Evolutionary conservation across 2,329 filamentous ascomycete species (phyloP).

Genomic region (Chaetomiaceae sp.): DNA sequence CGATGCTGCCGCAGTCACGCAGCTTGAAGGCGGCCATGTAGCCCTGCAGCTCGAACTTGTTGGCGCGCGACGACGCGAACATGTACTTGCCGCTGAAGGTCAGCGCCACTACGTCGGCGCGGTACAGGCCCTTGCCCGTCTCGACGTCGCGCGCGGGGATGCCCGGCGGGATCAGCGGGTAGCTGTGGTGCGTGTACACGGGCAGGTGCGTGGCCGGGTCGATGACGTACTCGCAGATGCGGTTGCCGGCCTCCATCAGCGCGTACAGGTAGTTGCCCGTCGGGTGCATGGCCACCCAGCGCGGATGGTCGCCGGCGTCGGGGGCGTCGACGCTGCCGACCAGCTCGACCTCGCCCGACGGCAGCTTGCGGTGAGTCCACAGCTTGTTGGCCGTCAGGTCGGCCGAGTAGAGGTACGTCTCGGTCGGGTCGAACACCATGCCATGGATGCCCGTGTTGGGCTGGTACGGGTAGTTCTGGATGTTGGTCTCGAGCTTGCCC

Average conservation of each 20-base stretch:
- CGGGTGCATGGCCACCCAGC: conserved; percentile 83
- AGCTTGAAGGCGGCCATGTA: conserved; percentile 80
- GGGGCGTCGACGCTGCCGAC: conserved; percentile 71
- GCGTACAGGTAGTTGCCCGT: conserved; percentile 75
- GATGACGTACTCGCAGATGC: conserved; percentile 75
- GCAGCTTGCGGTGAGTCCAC: conserved; percentile 75
- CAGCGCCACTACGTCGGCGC: conserved; percentile 76
- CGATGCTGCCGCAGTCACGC: conserved; percentile 62
- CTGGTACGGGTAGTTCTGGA: conserved; percentile 70
- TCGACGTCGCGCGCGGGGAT: conserved; percentile 42
- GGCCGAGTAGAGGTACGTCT: conserved; percentile 73
- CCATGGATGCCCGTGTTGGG: conserved; percentile 69
- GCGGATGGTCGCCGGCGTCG: conserved; percentile 67
- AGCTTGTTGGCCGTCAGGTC: conserved; percentile 74
- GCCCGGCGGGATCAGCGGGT: conserved; percentile 74
- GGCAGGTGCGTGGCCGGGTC: conserved; percentile 69
- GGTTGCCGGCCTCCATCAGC: conserved; percentile 86
- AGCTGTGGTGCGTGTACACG: conserved; percentile 71
- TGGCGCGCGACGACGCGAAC: conserved; percentile 79
- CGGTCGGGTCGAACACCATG: conserved; percentile 72
- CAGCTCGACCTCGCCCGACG: conserved; percentile 58
- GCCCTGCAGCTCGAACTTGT: conserved; percentile 69
- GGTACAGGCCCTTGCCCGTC: conserved; percentile 58
- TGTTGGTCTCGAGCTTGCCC: conserved; percentile 57
- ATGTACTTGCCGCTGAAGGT: conserved; percentile 67